These are phyloP conservation scores for Lactifluus hygrophoroides DNA, from an alignment of 768 basidiomycete species.

Conservation along the genomic window DNA sequence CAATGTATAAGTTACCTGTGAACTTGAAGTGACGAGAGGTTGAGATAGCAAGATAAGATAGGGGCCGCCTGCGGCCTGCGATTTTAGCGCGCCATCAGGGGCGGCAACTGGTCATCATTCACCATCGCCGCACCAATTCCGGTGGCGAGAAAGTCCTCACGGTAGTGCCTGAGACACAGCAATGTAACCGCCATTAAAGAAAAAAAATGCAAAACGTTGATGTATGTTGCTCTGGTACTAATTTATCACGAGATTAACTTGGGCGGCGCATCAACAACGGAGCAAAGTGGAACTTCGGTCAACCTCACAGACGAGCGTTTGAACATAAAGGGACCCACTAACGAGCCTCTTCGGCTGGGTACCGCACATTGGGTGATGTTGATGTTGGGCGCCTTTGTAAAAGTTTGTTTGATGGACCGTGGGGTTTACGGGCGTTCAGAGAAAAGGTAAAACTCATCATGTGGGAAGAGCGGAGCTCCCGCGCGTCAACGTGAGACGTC, in stretches of 20 bases:
- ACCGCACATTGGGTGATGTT: no score
- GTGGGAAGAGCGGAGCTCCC: not conserved
- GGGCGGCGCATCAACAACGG: not conserved
- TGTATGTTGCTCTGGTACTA: not conserved
- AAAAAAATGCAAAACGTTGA: not conserved
- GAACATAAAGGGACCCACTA: no score
- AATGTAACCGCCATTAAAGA: not conserved
- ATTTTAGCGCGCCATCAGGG: not conserved
- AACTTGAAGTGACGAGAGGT: no score
- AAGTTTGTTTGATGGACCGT: constrained; percentile 6
- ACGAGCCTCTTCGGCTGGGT: no score
- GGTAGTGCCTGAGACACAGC: not conserved
- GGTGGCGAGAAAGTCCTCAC: not conserved
- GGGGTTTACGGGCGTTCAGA: not conserved
- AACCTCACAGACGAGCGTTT: not conserved
- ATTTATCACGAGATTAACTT: not conserved
- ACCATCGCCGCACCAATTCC: not conserved
- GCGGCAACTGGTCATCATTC: not conserved
- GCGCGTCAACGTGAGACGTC: not conserved
- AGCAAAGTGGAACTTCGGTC: not conserved
- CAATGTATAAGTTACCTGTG: not conserved
- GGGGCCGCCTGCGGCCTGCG: not conserved
- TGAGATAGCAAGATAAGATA: not conserved
- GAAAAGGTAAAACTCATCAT: not conserved
- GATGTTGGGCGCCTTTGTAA: not conserved